Percentiles rank a stretch among this genome's conserved stretches.
Conservation (phyloP, 805 yeast genomes). For the Starmera pachycereana region DNA sequence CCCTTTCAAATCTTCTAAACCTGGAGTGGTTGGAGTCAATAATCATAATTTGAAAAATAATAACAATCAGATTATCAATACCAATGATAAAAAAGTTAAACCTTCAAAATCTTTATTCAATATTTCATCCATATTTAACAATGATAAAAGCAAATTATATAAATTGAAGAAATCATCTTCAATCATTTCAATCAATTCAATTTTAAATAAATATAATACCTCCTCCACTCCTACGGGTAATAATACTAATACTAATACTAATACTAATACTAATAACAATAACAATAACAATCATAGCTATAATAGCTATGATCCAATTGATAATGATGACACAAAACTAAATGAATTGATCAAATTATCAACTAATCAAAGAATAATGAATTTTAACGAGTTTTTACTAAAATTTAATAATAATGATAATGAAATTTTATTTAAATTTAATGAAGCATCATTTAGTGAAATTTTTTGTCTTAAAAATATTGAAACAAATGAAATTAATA, state of each 20-base stretch:
- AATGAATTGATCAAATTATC: conserved; percentile 26
- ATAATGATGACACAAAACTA: no score
- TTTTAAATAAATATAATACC: conserved; percentile 12
- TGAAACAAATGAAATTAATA: conserved; percentile 15
- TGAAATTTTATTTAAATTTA: conserved; percentile 25
- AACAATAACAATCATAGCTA: neutral
- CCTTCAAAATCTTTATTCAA: conserved; percentile 17
- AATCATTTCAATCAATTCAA: conserved; percentile 29
- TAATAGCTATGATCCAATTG: conserved; percentile 23
- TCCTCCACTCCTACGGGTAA: conserved; percentile 4
- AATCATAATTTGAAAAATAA: conserved; percentile 7
- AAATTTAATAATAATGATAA: conserved; percentile 6
- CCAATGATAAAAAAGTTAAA: conserved; percentile 8
- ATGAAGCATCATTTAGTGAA: conserved; percentile 39
- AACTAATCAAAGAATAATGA: conserved; percentile 19
- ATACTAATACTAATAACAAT: neutral
- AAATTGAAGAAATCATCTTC: conserved; percentile 38
- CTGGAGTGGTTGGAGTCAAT: conserved; percentile 17
- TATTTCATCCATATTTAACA: conserved; percentile 17
- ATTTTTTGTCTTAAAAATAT: conserved; percentile 25
- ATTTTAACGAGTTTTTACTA: conserved; percentile 22
- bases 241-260: conserved; percentile 1
- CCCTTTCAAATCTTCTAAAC: conserved; percentile 9
- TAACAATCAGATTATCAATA: conserved; percentile 7
- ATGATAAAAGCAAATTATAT: neutral